phyloP scores from a whole-genome alignment of 495 filamentous ascomycete genomes.

The Xylaria scruposa region DNA sequence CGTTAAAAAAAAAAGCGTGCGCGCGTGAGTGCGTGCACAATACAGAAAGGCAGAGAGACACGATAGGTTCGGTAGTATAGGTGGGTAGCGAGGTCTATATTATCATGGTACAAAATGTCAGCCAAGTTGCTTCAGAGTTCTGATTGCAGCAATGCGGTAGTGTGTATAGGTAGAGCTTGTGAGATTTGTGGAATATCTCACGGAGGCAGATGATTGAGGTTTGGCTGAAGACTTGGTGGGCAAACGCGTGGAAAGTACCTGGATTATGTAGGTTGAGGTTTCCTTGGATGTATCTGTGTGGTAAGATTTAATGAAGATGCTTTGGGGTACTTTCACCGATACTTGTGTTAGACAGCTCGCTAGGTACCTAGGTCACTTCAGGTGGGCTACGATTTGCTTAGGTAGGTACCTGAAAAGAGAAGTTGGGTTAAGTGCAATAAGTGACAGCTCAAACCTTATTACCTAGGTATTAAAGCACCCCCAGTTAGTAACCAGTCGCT shows the following conservation, averaged over 20 bases:
- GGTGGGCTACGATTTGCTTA: not conserved
- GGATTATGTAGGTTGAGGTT: not conserved
- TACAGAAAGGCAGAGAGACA: conserved; percentile 1
- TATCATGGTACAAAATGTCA: conserved; percentile 1
- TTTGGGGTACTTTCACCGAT: too few relatives aligned
- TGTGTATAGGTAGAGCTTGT: not conserved
- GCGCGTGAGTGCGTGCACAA: not conserved
- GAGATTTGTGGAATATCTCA: conserved; percentile 2
- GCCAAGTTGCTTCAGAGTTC: not conserved
- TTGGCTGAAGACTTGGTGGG: conserved; percentile 1
- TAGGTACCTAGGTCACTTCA: not conserved
- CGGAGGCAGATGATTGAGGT: not conserved
- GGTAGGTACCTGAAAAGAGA: not conserved
- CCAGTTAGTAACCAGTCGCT: not conserved
- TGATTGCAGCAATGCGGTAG: not conserved
- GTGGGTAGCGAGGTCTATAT: conserved; percentile 6
- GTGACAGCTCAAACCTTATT: not conserved
- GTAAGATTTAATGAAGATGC: conserved; percentile 1
- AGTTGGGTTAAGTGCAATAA: not conserved
- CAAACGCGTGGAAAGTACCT: not conserved
- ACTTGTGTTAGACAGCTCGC: not conserved
- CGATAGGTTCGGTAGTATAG: not conserved
- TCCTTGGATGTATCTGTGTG: not conserved
- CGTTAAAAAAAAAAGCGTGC: not conserved
- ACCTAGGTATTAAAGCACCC: not conserved